Evolutionary conservation across 352 stramenopile genomes (phyloP).

Genomic region (Blastocystis sp.): DNA sequence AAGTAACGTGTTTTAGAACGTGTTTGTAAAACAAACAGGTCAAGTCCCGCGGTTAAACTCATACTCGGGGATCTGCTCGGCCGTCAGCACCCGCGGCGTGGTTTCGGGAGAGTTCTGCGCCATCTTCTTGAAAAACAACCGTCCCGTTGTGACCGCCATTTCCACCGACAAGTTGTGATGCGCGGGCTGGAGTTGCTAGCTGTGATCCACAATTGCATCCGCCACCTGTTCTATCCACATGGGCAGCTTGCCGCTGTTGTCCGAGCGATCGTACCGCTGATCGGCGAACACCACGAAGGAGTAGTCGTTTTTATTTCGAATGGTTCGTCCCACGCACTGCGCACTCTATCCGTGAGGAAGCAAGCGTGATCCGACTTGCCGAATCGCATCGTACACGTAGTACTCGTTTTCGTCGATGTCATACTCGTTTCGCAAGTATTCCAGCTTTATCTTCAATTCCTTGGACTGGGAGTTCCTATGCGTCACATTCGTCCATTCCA

Average conservation of each 20-base stretch:
- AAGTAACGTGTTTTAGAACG: too few species aligned
- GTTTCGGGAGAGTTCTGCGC: conserved; percentile 89
- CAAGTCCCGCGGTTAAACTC: neutral
- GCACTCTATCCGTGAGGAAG: conserved; percentile 72
- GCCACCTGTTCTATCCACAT: conserved; percentile 79
- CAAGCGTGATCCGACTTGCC: conserved; percentile 79
- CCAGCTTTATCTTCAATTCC: conserved; percentile 86
- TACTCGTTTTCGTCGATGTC: conserved; percentile 77
- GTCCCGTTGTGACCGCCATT: conserved; percentile 89
- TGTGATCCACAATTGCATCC: conserved; percentile 56
- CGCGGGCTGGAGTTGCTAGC: conserved; percentile 89
- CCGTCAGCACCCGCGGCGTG: conserved; percentile 75
- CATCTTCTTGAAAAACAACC: conserved; percentile 92
- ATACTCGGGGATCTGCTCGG: neutral
- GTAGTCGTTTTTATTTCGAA: conserved; percentile 98
- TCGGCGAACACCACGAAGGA: conserved; percentile 97
- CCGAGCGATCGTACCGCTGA: conserved; percentile 91
- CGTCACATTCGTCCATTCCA: conserved; percentile 74
- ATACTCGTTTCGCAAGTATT: conserved; percentile 88
- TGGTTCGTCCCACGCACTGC: conserved; percentile 93
- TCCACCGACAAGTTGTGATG: conserved; percentile 94
- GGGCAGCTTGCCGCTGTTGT: conserved; percentile 95
- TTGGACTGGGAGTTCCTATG: conserved; percentile 74
- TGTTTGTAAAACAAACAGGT: conserved; percentile 4
- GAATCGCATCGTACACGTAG: conserved; percentile 83